Percentiles rank a stretch among this genome's conserved stretches.
phyloP scores from a whole-genome alignment of 2,329 filamentous ascomycete species.

The Exophiala oligosperma region DNA sequence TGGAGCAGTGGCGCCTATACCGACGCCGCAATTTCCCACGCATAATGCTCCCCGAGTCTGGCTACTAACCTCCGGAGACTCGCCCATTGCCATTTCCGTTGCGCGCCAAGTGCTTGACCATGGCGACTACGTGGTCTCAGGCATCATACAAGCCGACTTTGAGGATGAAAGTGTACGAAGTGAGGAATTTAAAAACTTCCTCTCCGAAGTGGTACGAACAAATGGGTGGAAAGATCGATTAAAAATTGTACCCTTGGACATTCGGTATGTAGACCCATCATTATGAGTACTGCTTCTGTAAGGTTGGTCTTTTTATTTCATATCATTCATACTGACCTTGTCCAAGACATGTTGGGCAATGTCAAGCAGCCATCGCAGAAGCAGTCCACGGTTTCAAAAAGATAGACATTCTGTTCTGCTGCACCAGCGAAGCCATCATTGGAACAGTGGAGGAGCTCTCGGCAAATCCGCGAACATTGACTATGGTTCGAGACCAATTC shows the following conservation, averaged over 20 bases:
- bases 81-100: conserved; percentile 79
- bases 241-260: conserved; percentile 59
- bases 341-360: conserved; percentile 63
- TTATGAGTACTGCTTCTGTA: no score
- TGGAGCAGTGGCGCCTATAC: conserved; percentile 22
- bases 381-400: conserved; percentile 80
- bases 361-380: conserved; percentile 83
- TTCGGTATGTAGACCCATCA: conserved; percentile 42
- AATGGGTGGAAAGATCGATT: conserved; percentile 82
- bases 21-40: conserved; percentile 46
- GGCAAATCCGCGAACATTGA: conserved; percentile 69
- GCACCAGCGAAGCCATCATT: conserved; percentile 83
- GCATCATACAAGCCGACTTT: conserved; percentile 75
- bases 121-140: conserved; percentile 86
- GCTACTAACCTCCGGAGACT: conserved; percentile 86
- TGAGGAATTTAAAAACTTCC: conserved; percentile 75
- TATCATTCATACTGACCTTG: neutral
- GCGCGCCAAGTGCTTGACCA: conserved; percentile 81
- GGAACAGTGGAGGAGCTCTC: conserved; percentile 89
- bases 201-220: conserved; percentile 59
- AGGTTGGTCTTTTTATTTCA: no score
- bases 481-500: conserved; percentile 85
- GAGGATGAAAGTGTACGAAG: conserved; percentile 71
- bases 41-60: conserved; percentile 77
- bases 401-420: conserved; percentile 88